Percentiles rank a stretch among this genome's conserved stretches.
phyloP scores from a whole-genome alignment of 345 rosid genomes.

The Aegle marmelos region DNA sequence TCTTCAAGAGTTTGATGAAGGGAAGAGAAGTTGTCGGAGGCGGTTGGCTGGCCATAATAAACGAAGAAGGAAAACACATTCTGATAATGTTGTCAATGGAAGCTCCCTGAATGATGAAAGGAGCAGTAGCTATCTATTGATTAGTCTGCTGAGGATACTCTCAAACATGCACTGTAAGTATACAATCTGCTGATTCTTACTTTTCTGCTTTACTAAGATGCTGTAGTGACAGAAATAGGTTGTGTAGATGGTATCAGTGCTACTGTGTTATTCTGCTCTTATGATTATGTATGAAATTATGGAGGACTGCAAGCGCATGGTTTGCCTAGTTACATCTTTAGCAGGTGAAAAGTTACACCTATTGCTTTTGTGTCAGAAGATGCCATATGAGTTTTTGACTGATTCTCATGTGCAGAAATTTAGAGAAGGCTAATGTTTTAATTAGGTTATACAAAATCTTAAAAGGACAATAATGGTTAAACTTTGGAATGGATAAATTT shows the following conservation, averaged over 20 bases:
- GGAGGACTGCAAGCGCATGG: background rate
- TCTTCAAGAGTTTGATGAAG: constrained; percentile 85
- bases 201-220: constrained; percentile 10
- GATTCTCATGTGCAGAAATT: background rate
- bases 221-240: background rate
- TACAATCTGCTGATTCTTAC: background rate
- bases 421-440: background rate
- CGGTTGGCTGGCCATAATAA: constrained; percentile 79
- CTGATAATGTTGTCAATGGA: constrained; percentile 35
- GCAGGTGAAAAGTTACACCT: background rate
- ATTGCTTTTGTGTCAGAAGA: background rate
- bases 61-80: constrained; percentile 68
- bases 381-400: background rate
- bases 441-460: background rate
- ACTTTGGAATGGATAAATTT: background rate
- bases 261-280: background rate
- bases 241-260: background rate
- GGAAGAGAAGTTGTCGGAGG: constrained; percentile 75
- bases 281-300: background rate
- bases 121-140: constrained; percentile 45
- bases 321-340: background rate
- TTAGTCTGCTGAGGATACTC: constrained; percentile 55
- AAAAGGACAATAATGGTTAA: background rate
- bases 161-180: constrained; percentile 63
- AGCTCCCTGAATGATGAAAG: constrained; percentile 43